Evolutionary conservation across 371 early-diverging fungal genomes (phyloP), one percentile per base, ranked within the genome.

Genomic region (Neoconidiobolus thromboides): DNA sequence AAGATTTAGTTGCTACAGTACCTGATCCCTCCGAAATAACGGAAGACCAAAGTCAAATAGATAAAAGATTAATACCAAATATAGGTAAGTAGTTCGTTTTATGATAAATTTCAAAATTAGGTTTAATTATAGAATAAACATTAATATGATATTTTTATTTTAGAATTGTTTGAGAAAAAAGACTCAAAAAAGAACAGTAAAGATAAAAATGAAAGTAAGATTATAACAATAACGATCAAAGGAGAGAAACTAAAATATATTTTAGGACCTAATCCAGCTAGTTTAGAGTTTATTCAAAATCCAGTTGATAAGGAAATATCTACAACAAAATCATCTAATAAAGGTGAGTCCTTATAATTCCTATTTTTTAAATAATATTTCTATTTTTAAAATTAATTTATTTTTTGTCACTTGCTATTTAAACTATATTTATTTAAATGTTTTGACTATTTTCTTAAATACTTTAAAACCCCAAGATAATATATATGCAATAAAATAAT

Each of bases 1-100:
- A 84, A 64, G 93, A 91, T 62, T 74, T 89, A 43, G 93, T 93
- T 6, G 86, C 82, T 46, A 73, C 77, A 43, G 80, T 93, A n/a
- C 82, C 86, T 15, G 93, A 93, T 68, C 89, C 90, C 14, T 68
- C 60, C 3, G 64, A 63, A 42, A 47, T 47, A 41, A 7, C 44
- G 1, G 49, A 49, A 48, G 62, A 49, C 3, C 14, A 49, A 49
- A 49, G 49, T 26, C 49, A 4, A 49, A 49, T 4, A 3, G 5
- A 14, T 12, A 49, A 49, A 3, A 4, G 5, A 49, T 4, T 49
- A 49, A 49, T 14, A 26, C 26, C 26, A 49, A 49, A 14, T 14
- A 49, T 4, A 49, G 49, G 10, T 49, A 14, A 49, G 14, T 26
- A 14, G 26, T 26, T 49, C 14, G 49, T 49, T 14, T 49, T 49